Evolutionary conservation across 345 rosid genomes (phyloP).

Genomic region (Jatropha curcas): DNA sequence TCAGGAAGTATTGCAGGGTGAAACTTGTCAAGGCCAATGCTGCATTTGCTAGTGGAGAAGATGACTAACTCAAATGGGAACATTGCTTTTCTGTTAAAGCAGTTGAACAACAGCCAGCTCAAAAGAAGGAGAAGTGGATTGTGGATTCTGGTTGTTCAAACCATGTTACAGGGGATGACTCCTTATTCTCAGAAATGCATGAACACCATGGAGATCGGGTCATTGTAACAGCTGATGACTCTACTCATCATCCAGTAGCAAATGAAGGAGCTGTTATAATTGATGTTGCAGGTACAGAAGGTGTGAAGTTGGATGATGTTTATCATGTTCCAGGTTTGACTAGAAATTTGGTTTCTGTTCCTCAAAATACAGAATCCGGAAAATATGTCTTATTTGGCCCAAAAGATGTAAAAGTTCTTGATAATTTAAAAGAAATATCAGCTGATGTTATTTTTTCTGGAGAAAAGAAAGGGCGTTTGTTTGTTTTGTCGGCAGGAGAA

Average conservation of each 20-base stretch:
- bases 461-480: too few relatives aligned
- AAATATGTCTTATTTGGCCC: too few relatives aligned
- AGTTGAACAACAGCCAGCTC: neutral
- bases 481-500: too few relatives aligned
- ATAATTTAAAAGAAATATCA: neutral
- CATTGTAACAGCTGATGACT: neutral
- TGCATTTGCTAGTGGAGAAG: neutral
- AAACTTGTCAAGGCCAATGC: conserved; percentile 1
- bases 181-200: neutral
- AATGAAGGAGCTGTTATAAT: neutral
- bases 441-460: conserved; percentile 11
- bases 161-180: neutral
- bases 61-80: conserved; percentile 2
- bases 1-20: neutral
- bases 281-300: neutral
- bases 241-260: neutral
- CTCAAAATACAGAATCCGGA: conserved; percentile 6
- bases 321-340: conserved; percentile 5
- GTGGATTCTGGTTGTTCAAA: neutral
- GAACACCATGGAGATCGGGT: neutral
- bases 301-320: too few relatives aligned
- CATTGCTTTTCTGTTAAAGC: neutral
- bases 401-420: conserved; percentile 6
- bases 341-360: conserved; percentile 14
- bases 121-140: neutral